Percentiles rank a stretch among this genome's conserved stretches.
These are phyloP conservation scores for Cladophialophora immunda DNA, from an alignment of 2,329 filamentous ascomycete species.

Conservation along the genomic window DNA sequence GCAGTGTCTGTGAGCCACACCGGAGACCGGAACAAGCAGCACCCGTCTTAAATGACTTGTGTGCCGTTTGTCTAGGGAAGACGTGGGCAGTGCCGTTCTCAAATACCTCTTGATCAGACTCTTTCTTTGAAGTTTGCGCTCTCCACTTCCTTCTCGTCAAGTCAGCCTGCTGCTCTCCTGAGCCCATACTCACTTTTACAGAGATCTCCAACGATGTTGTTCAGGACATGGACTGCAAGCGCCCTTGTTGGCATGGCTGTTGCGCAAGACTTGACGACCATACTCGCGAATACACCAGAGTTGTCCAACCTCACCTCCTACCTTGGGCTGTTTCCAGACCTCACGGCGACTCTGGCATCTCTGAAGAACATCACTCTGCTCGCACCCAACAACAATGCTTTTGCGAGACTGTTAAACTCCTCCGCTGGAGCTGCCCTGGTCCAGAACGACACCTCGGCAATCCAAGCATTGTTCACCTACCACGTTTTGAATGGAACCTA, in stretches of 20 bases:
- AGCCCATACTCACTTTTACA: background rate
- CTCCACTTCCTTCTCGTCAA: background rate
- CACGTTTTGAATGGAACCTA: constrained; percentile 66
- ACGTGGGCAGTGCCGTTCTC: background rate
- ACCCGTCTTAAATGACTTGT: background rate
- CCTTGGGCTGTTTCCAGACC: constrained; percentile 31
- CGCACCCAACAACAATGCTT: constrained; percentile 64
- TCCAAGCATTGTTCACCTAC: constrained; percentile 63
- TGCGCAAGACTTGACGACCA: constrained; percentile 37
- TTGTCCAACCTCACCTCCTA: constrained; percentile 38
- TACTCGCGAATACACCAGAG: constrained; percentile 27
- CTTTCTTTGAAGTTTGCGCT: background rate
- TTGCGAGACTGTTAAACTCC: constrained; percentile 50
- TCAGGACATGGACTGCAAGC: constrained; percentile 38
- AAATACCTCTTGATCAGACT: constrained; percentile 2
- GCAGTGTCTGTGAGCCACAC: background rate
- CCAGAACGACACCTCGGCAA: constrained; percentile 24
- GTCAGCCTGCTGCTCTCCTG: background rate
- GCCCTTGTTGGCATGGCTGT: constrained; percentile 37
- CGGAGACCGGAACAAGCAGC: background rate
- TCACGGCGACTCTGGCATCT: constrained; percentile 42
- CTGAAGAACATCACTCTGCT: constrained; percentile 65
- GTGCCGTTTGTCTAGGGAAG: background rate
- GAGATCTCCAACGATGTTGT: constrained; percentile 38
- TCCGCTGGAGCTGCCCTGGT: constrained; percentile 43